A percentile compares a stretch with the other conserved stretches of the same genome.
Conservation (phyloP, 305 asterid genomes). For the Solanum chacoense region DNA sequence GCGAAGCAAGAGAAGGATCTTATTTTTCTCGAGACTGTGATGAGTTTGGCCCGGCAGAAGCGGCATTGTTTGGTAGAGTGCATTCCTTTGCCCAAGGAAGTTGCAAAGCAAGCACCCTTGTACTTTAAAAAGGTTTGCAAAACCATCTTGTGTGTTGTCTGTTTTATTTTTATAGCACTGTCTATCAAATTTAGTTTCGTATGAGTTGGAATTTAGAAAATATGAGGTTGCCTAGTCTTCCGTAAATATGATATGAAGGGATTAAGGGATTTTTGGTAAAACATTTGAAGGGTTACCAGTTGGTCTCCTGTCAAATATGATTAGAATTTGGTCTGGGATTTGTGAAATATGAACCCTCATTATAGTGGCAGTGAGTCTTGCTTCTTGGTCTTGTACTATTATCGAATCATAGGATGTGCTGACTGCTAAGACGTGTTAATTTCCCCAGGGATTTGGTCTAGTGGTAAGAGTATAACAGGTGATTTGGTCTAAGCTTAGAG, state of each 20-base stretch:
- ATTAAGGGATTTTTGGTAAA: background rate
- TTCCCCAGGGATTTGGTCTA: background rate
- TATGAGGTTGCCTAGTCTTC: background rate
- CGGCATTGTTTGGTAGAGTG: slow-evolving; percentile 94
- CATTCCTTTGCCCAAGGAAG: slow-evolving; percentile 63
- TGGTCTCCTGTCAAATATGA: background rate
- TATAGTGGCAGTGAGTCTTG: background rate
- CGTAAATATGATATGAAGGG: background rate
- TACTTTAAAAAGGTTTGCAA: slow-evolving; percentile 85
- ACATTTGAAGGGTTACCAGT: background rate
- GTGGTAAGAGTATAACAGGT: background rate
- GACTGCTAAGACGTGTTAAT: background rate
- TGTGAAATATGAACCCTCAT: background rate
- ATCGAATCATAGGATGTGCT: background rate
- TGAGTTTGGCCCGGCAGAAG: slow-evolving; percentile 66
- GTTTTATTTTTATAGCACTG: background rate
- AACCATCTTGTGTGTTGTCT: background rate
- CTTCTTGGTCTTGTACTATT: background rate
- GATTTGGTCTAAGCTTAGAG: background rate
- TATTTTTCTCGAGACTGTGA: slow-evolving; percentile 78
- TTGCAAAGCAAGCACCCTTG: slow-evolving; percentile 84
- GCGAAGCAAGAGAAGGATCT: slow-evolving; percentile 77
- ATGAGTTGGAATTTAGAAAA: background rate
- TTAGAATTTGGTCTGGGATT: background rate
- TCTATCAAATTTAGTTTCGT: background rate